Evolutionary conservation across 2,329 filamentous ascomycete species (phyloP).

Genomic region (Fusarium sp.): DNA sequence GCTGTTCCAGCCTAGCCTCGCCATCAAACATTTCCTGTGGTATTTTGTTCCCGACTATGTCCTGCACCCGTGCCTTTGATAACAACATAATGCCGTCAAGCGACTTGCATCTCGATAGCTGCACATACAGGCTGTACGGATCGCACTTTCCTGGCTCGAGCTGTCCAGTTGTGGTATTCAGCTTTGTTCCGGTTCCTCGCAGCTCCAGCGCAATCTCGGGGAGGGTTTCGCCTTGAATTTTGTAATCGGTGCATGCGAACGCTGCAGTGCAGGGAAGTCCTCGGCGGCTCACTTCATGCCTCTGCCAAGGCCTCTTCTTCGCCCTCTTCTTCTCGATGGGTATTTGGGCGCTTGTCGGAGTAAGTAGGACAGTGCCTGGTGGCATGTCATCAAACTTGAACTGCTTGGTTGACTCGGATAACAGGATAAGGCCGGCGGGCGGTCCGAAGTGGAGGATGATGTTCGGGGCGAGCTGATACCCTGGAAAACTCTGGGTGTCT

Average conservation of each 20-base stretch:
- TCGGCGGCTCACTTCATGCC: neutral
- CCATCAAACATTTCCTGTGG: slow-evolving; percentile 4
- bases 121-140: neutral
- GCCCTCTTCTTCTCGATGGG: neutral
- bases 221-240: slow-evolving; percentile 9
- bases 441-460: neutral
- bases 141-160: slow-evolving; percentile 5
- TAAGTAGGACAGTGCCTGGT: neutral
- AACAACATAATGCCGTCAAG: too few species aligned
- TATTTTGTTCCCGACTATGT: slow-evolving; percentile 13
- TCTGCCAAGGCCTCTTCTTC: slow-evolving; percentile 1
- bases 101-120: too few species aligned
- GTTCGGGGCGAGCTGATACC: neutral
- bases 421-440: neutral
- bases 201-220: slow-evolving; percentile 2
- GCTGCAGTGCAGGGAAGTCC: slow-evolving; percentile 1
- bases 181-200: slow-evolving; percentile 10
- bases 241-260: slow-evolving; percentile 8
- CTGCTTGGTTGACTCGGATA: neutral
- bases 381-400: neutral
- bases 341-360: neutral
- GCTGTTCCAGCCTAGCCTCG: slow-evolving; percentile 3
- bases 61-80: neutral
- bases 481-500: neutral
- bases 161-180: slow-evolving; percentile 5